Conservation (phyloP, 345 rosid species). For the Laguncularia racemosa region DNA sequence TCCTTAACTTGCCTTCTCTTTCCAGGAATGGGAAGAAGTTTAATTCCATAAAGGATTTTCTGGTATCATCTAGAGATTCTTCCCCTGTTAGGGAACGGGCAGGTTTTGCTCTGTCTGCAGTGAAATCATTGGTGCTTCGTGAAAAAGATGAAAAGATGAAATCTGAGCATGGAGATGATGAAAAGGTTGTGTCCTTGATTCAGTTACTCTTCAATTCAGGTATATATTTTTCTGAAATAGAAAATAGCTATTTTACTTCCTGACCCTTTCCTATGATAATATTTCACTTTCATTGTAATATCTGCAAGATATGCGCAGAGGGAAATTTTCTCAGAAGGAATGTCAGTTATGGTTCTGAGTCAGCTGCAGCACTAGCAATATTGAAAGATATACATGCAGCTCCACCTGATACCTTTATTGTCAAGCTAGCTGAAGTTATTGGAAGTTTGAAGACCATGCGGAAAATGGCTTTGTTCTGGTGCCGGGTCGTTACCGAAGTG, state of each 20-base stretch:
- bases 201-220: constrained; percentile 58
- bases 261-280: constrained; percentile 35
- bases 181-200: constrained; percentile 48
- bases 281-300: constrained; percentile 58
- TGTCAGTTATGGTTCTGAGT: constrained; percentile 38
- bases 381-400: constrained; percentile 80
- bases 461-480: constrained; percentile 84
- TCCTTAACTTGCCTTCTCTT: neutral
- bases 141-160: constrained; percentile 71
- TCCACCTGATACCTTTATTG: constrained; percentile 70
- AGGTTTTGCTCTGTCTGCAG: constrained; percentile 77
- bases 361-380: constrained; percentile 31
- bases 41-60: constrained; percentile 73
- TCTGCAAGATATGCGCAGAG: constrained; percentile 73
- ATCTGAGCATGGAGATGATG: constrained; percentile 58
- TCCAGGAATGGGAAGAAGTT: constrained; percentile 62
- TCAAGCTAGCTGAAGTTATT: constrained; percentile 84
- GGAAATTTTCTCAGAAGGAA: constrained; percentile 71
- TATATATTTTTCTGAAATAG: constrained; percentile 18
- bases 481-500: constrained; percentile 74
- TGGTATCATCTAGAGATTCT: constrained; percentile 60
- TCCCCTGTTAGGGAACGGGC: constrained; percentile 81
- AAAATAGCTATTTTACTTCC: neutral
- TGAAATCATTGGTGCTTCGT: constrained; percentile 84
- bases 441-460: constrained; percentile 75